Percentiles rank a stretch among this genome's conserved stretches.
Evolutionary conservation across 2,329 filamentous ascomycete genomes (phyloP).

Genomic region (Alternaria infectoria): DNA sequence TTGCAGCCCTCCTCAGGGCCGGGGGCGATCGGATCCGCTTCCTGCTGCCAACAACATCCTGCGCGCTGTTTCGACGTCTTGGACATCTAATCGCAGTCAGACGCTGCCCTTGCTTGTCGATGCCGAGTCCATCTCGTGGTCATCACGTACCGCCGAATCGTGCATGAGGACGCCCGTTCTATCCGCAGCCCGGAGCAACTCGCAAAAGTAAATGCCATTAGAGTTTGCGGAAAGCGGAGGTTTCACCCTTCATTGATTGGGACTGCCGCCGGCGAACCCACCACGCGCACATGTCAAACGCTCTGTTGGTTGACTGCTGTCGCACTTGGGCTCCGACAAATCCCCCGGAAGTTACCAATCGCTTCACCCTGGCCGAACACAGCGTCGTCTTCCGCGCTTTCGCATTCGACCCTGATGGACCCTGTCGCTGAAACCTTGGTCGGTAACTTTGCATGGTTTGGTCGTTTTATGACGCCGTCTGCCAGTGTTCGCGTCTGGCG

Average conservation of each 20-base stretch:
- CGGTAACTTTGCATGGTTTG: background rate
- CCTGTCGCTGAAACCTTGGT: background rate
- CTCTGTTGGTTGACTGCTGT: background rate
- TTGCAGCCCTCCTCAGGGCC: background rate
- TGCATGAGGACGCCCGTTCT: constrained; percentile 2
- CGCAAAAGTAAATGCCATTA: constrained; percentile 8
- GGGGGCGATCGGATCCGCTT: constrained; percentile 14
- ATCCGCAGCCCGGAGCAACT: constrained; percentile 6
- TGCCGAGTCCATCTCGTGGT: background rate
- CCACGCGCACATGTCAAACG: constrained; percentile 16
- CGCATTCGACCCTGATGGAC: background rate
- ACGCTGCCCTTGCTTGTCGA: background rate
- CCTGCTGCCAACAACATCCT: constrained; percentile 4
- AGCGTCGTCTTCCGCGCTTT: background rate
- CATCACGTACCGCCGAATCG: background rate
- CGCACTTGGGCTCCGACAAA: constrained; percentile 1
- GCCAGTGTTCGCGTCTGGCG: background rate
- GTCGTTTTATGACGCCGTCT: background rate
- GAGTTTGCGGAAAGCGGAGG: constrained; percentile 4
- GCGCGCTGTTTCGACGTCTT: background rate
- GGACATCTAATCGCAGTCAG: background rate
- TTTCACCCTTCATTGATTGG: constrained; percentile 13
- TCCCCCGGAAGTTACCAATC: constrained; percentile 3
- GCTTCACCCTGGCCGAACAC: constrained; percentile 1
- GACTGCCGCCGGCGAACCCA: background rate